Percentiles rank a stretch among this genome's conserved stretches.
Evolutionary conservation across 495 filamentous ascomycete species (phyloP).

Genomic region (Massariosphaeria phaeospora): DNA sequence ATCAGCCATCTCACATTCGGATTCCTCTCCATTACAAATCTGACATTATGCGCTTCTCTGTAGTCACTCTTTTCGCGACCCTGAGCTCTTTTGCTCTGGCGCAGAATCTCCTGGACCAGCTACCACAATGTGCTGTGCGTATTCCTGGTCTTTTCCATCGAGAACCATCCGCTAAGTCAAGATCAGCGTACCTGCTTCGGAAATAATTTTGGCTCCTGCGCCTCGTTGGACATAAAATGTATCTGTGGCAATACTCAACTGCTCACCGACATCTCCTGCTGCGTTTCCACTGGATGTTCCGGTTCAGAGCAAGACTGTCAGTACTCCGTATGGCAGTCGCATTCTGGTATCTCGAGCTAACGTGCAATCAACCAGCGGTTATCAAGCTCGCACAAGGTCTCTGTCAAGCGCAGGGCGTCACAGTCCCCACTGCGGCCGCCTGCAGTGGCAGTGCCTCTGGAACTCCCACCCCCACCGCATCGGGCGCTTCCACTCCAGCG

Average conservation of each 20-base stretch:
- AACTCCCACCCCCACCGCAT: slow-evolving; percentile 18
- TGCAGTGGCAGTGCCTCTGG: slow-evolving; percentile 26
- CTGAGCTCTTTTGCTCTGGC: slow-evolving; percentile 22
- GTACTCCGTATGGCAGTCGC: background rate
- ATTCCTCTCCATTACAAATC: background rate
- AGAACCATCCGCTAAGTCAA: background rate
- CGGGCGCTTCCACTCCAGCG: slow-evolving; percentile 27
- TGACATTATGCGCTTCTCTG: slow-evolving; percentile 28
- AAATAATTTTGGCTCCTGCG: slow-evolving; percentile 50
- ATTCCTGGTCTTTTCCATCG: background rate
- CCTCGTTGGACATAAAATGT: slow-evolving; percentile 54
- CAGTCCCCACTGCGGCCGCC: slow-evolving; percentile 34
- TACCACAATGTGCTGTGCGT: slow-evolving; percentile 28
- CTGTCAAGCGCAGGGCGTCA: slow-evolving; percentile 42
- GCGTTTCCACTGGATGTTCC: slow-evolving; percentile 54
- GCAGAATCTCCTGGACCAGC: slow-evolving; percentile 17
- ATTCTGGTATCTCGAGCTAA: background rate
- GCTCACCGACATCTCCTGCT: slow-evolving; percentile 61
- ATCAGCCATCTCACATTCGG: too few relatives aligned
- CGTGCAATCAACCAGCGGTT: slow-evolving; percentile 40
- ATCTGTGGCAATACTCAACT: slow-evolving; percentile 61
- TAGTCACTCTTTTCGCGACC: slow-evolving; percentile 12
- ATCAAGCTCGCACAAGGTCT: slow-evolving; percentile 48
- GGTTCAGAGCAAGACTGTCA: slow-evolving; percentile 53
- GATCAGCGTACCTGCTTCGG: slow-evolving; percentile 34